Percentiles rank a stretch among this genome's conserved stretches.
Conservation (phyloP, 768 basidiomycete genomes). For the Chalciporus pseudorubinellus region DNA sequence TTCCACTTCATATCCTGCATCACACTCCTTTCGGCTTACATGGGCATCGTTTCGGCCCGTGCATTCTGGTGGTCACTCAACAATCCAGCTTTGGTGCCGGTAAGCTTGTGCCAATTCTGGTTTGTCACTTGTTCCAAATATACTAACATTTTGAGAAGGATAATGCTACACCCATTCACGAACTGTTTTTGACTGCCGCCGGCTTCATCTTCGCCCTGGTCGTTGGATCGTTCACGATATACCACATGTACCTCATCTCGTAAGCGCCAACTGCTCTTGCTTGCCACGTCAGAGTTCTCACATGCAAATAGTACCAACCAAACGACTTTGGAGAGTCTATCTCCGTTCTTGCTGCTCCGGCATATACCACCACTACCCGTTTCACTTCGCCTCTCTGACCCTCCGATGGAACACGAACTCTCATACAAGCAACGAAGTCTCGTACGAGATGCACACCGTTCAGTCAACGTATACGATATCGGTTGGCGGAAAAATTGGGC, state of each 20-base stretch:
- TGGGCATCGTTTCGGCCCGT: constrained; percentile 49
- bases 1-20: constrained; percentile 71
- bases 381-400: constrained; percentile 54
- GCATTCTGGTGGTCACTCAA: constrained; percentile 66
- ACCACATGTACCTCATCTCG: constrained; percentile 76
- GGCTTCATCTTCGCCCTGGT: constrained; percentile 61
- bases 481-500: constrained; percentile 71
- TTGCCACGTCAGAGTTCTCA: not conserved
- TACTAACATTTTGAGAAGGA: constrained; percentile 41
- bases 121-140: not conserved
- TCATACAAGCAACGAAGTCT: constrained; percentile 60
- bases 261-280: constrained; percentile 35
- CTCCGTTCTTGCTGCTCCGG: constrained; percentile 71
- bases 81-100: constrained; percentile 54
- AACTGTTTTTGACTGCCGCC: constrained; percentile 58
- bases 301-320: constrained; percentile 63
- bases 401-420: constrained; percentile 71
- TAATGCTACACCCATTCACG: constrained; percentile 65
- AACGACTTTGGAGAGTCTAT: constrained; percentile 77
- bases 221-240: constrained; percentile 72
- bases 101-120: constrained; percentile 39
- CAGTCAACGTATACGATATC: constrained; percentile 66
- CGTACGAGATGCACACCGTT: constrained; percentile 60
- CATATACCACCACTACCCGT: constrained; percentile 61
- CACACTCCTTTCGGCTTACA: constrained; percentile 61